These are phyloP conservation scores for Neonectria hederae DNA, from an alignment of 2,329 filamentous ascomycete species.

Conservation along the genomic window DNA sequence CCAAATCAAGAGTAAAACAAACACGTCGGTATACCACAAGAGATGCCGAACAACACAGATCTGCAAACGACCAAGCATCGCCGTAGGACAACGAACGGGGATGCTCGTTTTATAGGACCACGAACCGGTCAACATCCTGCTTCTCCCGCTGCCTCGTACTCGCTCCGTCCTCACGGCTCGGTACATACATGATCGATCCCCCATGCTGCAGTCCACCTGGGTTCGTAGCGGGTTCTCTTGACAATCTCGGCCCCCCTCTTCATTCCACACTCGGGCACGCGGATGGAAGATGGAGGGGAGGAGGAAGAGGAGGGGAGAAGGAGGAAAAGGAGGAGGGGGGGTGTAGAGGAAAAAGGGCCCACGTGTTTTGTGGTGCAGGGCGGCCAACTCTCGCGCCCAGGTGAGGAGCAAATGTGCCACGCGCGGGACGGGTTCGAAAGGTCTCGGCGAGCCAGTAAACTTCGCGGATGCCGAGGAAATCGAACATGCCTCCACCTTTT, in stretches of 20 bases:
- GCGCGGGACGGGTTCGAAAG: constrained; percentile 1
- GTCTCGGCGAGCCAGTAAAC: neutral
- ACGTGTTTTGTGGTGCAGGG: constrained; percentile 3
- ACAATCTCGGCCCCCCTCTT: constrained; percentile 2
- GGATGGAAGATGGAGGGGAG: constrained; percentile 4
- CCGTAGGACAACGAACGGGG: constrained; percentile 15
- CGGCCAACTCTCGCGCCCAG: constrained; percentile 6
- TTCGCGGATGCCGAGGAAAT: neutral
- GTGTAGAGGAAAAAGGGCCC: neutral
- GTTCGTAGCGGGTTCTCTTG: neutral
- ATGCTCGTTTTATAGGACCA: constrained; percentile 16
- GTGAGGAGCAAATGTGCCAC: constrained; percentile 7
- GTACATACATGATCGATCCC: constrained; percentile 6
- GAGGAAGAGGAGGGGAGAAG: neutral
- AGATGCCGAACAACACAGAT: neutral
- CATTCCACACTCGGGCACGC: constrained; percentile 11
- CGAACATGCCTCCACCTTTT: neutral
- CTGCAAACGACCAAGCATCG: constrained; percentile 14
- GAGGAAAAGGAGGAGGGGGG: constrained; percentile 1
- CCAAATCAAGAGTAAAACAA: neutral
- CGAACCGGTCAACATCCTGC: neutral
- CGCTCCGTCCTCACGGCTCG: constrained; percentile 9
- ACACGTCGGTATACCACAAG: constrained; percentile 8
- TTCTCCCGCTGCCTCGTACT: constrained; percentile 11
- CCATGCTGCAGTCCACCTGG: constrained; percentile 10